phyloP scores from a whole-genome alignment of 331 rosid species.

The Phaseolus coccineus region DNA sequence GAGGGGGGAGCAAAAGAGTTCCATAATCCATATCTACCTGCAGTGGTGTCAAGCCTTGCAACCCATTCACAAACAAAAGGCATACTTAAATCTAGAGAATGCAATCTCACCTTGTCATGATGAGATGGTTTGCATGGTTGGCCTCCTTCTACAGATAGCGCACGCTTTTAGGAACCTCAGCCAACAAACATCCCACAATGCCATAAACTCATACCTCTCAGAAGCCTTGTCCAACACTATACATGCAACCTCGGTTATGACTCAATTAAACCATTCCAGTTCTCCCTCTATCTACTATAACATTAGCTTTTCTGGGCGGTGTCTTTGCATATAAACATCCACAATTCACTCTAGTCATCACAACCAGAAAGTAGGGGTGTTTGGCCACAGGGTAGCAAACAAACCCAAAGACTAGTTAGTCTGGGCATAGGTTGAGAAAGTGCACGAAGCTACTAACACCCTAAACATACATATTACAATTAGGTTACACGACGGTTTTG shows the following conservation, averaged over 20 bases:
- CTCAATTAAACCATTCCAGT: neutral
- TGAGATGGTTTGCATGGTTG: neutral
- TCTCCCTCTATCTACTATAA: neutral
- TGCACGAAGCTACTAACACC: neutral
- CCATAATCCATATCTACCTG: neutral
- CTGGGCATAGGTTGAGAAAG: neutral
- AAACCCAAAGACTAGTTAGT: neutral
- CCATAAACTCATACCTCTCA: neutral
- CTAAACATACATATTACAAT: constrained; percentile 2
- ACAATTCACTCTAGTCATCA: neutral
- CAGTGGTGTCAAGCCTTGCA: neutral
- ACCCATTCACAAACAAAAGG: neutral
- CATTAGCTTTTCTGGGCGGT: neutral
- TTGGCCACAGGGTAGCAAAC: neutral
- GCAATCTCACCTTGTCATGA: neutral
- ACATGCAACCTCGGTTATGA: neutral
- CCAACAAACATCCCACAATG: neutral
- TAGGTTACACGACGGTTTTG: neutral
- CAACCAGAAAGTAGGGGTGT: neutral
- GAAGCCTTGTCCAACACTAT: neutral
- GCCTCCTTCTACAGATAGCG: neutral
- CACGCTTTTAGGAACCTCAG: neutral
- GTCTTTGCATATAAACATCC: neutral
- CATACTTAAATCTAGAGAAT: neutral
- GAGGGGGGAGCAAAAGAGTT: too few species aligned